Evolutionary conservation across 2,329 filamentous ascomycete species (phyloP).

Genomic region (Colletotrichum musae): DNA sequence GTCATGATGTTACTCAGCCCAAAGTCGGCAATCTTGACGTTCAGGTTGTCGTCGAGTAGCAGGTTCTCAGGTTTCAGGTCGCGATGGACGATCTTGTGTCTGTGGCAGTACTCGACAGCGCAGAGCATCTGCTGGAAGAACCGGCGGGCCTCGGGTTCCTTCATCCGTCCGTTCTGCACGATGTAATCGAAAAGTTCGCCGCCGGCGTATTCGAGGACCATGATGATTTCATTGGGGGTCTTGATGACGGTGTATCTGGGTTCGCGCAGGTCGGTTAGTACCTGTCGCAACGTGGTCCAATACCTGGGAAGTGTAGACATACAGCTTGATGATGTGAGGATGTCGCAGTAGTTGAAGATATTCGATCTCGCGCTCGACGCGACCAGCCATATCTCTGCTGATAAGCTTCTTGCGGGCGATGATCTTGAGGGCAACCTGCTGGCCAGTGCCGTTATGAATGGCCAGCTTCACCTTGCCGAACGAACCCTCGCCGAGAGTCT

Average conservation of each 20-base stretch:
- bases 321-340: conserved; percentile 99
- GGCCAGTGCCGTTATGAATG: conserved; percentile 89
- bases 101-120: conserved; percentile 98
- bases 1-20: conserved; percentile 99
- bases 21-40: conserved; percentile 99
- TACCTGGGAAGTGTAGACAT: conserved; percentile 51
- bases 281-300: background rate
- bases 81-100: conserved; percentile 98
- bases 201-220: conserved; percentile 98
- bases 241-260: conserved; percentile 95
- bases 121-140: conserved; percentile 99
- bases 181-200: conserved; percentile 99
- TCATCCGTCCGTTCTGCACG: conserved; percentile 92
- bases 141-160: conserved; percentile 91
- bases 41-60: conserved; percentile 92
- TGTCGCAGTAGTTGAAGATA: conserved; percentile 96
- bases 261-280: conserved; percentile 6
- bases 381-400: conserved; percentile 96
- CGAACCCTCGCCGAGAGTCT: conserved; percentile 94
- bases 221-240: conserved; percentile 93
- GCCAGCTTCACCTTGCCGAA: conserved; percentile 99
- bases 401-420: conserved; percentile 97
- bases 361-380: conserved; percentile 97
- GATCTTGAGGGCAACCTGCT: conserved; percentile 98
- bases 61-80: conserved; percentile 98